A percentile compares a stretch with the other conserved stretches of the same genome.
Evolutionary conservation across 78 protist species (phyloP).

Genomic region (Mastigamoeba balamuthi): DNA sequence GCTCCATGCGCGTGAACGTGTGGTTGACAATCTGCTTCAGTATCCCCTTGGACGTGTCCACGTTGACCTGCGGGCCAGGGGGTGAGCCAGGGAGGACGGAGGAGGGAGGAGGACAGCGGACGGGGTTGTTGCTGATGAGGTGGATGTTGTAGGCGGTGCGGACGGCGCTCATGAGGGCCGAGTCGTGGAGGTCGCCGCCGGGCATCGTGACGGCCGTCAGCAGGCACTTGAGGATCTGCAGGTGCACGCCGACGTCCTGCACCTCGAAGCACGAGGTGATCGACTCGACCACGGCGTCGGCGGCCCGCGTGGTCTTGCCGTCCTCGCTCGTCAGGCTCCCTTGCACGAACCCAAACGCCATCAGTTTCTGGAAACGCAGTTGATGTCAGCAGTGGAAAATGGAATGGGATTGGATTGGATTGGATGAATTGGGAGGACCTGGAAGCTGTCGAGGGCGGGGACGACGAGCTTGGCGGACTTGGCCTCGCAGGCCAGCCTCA

Average conservation of each 20-base stretch:
- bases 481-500: constrained; percentile 53
- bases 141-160: constrained; percentile 56
- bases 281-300: constrained; percentile 6
- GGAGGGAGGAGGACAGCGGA: not conserved
- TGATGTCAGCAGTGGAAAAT: not conserved
- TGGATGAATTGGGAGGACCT: not conserved
- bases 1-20: too few relatives aligned
- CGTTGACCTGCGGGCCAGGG: constrained; percentile 10
- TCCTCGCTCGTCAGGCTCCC: constrained; percentile 3
- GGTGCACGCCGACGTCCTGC: constrained; percentile 53
- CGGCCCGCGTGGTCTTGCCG: not conserved
- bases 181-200: constrained; percentile 55
- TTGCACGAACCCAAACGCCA: constrained; percentile 36
- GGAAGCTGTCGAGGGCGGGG: constrained; percentile 30
- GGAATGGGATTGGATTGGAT: not conserved
- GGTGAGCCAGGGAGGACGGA: not conserved
- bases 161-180: constrained; percentile 56
- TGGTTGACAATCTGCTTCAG: constrained; percentile 47
- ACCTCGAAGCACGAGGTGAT: constrained; percentile 34
- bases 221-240: constrained; percentile 52
- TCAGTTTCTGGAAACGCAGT: constrained; percentile 50
- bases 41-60: constrained; percentile 22
- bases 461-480: constrained; percentile 37
- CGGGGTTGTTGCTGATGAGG: constrained; percentile 13
- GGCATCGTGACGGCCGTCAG: constrained; percentile 59